phyloP scores from a whole-genome alignment of 257 asterid genomes.

The Nicotiana undulata region DNA sequence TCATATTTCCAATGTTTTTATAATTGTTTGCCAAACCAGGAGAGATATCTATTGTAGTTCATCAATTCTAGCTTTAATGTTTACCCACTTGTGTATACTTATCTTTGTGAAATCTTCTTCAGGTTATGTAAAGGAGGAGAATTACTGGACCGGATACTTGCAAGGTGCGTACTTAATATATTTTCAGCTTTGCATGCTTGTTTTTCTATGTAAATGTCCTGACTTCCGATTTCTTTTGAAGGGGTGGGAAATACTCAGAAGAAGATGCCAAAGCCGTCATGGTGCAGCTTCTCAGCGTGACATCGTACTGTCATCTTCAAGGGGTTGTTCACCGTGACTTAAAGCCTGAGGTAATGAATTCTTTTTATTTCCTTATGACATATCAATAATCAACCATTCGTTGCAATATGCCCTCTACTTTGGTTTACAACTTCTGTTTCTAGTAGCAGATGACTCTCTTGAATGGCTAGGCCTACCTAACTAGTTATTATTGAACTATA shows the following conservation, averaged over 20 bases:
- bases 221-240: constrained; percentile 13
- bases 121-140: constrained; percentile 92
- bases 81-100: neutral
- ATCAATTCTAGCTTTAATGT: neutral
- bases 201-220: neutral
- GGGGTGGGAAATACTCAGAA: constrained; percentile 71
- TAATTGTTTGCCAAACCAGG: neutral
- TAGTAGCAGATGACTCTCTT: neutral
- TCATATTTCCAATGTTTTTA: neutral
- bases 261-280: constrained; percentile 59
- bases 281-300: constrained; percentile 56
- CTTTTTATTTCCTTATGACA: neutral
- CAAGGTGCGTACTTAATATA: constrained; percentile 31
- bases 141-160: constrained; percentile 63
- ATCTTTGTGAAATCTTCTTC: constrained; percentile 10
- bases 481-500: neutral
- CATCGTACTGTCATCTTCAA: constrained; percentile 81
- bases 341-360: constrained; percentile 51
- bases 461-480: neutral
- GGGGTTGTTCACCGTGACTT: constrained; percentile 78
- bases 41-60: neutral
- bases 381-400: neutral
- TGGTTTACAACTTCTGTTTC: neutral
- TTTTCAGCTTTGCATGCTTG: neutral
- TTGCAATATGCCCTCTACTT: constrained; percentile 1